Base-by-base conservation (phyloP, 1,284 basidiomycete genomes). In the Ustilago esculenta region DNA sequence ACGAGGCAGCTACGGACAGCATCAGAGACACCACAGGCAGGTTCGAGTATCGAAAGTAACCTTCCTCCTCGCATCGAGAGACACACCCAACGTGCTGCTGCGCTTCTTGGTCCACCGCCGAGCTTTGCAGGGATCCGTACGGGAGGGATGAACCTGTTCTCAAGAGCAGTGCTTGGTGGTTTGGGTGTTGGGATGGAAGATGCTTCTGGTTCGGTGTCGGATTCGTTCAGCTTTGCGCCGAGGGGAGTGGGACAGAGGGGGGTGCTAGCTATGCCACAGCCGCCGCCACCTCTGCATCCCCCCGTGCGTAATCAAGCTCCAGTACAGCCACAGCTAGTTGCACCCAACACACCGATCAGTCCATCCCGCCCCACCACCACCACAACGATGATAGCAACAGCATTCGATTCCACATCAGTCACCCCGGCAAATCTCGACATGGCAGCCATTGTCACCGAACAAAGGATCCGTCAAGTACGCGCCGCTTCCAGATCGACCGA, bases 401-500 rank as follows among this genome's bases (percentile, higher is more conserved):
- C 14, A 8, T 25, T 32, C 32, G 27, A 21, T n/a, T 27, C n/a
- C n/a, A n/a, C n/a, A n/a, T n/a, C n/a, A n/a, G 18, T 34, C 2
- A 14, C 39, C n/a, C 11, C 45, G n/a, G 21, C 51, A 6, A 61
- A 48, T 15, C 42, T 65, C 12, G 61, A 65, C n/a, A 27, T 33
- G 20, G 50, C 61, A 1, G 61, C 61, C 1, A 15, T 54, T 9
- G 54, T 50, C 5, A 46, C 42, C 11, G 61, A 65, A 17, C 45
- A 46, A 0, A 33, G 61, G 3, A 53, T 65, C 2, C 34, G 50
- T 1, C 48, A 52, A 23, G 43, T 41, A 23, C 29, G 61, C 1
- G 42, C 21, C 4, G 48, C 44, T 2, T 25, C 21, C 17, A 29
- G 43, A 7, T 18, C 29, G n/a, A n/a, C 32, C 8, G 33, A 15